Evolutionary conservation across 805 yeast species (phyloP).

Genomic region (Myxozyma sirexii): DNA sequence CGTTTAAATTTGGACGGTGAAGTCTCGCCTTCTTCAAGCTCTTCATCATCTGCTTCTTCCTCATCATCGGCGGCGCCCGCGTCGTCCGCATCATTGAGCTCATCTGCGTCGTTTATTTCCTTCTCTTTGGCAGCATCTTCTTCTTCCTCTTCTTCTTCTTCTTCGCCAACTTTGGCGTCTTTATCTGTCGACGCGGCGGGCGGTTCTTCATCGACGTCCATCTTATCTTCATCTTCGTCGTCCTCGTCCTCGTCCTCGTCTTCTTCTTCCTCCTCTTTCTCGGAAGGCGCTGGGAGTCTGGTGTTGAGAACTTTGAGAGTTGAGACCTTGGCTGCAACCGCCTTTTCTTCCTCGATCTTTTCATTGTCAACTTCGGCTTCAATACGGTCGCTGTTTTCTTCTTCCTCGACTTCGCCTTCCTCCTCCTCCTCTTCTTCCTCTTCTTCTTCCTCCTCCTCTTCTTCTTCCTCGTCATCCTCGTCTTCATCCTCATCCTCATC

Average conservation of each 20-base stretch:
- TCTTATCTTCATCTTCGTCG: slow-evolving; percentile 28
- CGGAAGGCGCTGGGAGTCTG: slow-evolving; percentile 5
- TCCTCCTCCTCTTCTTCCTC: slow-evolving; percentile 4
- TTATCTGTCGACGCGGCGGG: slow-evolving; percentile 39
- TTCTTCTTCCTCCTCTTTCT: slow-evolving; percentile 22
- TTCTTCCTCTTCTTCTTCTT: slow-evolving; percentile 17
- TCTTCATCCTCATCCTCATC: slow-evolving; percentile 11
- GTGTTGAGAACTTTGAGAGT: neutral
- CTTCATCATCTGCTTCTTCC: neutral
- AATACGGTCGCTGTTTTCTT: neutral
- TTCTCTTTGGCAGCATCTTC: slow-evolving; percentile 23
- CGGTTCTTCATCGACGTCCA: slow-evolving; percentile 10
- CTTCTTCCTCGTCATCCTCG: slow-evolving; percentile 10
- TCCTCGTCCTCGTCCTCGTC: slow-evolving; percentile 32
- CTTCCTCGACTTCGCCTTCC: slow-evolving; percentile 5
- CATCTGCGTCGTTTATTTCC: slow-evolving; percentile 27
- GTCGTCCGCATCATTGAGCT: neutral
- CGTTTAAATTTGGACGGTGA: slow-evolving; percentile 6
- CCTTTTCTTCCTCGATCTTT: slow-evolving; percentile 8
- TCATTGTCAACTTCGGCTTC: slow-evolving; percentile 3
- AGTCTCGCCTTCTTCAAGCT: neutral
- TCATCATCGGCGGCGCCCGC: slow-evolving; percentile 8
- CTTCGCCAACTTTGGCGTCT: slow-evolving; percentile 36
- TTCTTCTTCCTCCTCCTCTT: slow-evolving; percentile 1
- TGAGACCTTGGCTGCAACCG: neutral